Conservation (phyloP, 2,329 filamentous ascomycete species). For the Dendrostoma leiphaemia region DNA sequence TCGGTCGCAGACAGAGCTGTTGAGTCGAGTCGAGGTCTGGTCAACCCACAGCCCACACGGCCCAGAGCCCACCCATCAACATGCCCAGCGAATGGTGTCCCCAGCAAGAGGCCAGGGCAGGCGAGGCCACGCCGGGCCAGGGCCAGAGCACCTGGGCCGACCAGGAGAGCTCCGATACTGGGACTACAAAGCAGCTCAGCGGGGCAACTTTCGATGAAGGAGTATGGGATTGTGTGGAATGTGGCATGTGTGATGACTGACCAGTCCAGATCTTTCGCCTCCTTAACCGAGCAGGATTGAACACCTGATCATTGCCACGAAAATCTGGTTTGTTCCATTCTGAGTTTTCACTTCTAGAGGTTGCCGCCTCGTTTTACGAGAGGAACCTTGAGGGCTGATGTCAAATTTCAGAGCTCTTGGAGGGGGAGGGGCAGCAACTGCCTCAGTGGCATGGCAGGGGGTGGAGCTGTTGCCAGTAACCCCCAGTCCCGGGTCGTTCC, state of each 20-base stretch:
- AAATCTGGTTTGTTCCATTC: too few relatives aligned
- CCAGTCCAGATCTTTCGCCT: neutral
- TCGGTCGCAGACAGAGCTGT: neutral
- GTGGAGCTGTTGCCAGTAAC: neutral
- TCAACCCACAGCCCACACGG: neutral
- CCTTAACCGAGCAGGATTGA: neutral
- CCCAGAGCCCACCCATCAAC: neutral
- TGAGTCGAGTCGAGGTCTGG: neutral
- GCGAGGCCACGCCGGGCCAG: neutral
- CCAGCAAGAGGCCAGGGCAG: too few relatives aligned
- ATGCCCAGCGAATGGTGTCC: too few relatives aligned
- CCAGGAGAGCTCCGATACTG: neutral
- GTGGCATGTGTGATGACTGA: neutral
- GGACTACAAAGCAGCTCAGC: conserved; percentile 4
- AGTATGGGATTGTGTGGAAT: neutral
- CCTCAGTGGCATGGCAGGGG: neutral
- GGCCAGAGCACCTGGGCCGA: neutral
- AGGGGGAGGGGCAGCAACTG: too few relatives aligned
- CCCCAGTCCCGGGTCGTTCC: neutral
- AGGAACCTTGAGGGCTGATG: neutral
- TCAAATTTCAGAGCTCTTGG: too few relatives aligned
- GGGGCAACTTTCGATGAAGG: neutral
- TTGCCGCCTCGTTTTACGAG: neutral
- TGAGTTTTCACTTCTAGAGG: neutral
- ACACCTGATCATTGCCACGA: conserved; percentile 4